These are phyloP conservation scores for Pestalotiopsis sp. DNA, from an alignment of 2,329 filamentous ascomycete species.

Conservation along the genomic window DNA sequence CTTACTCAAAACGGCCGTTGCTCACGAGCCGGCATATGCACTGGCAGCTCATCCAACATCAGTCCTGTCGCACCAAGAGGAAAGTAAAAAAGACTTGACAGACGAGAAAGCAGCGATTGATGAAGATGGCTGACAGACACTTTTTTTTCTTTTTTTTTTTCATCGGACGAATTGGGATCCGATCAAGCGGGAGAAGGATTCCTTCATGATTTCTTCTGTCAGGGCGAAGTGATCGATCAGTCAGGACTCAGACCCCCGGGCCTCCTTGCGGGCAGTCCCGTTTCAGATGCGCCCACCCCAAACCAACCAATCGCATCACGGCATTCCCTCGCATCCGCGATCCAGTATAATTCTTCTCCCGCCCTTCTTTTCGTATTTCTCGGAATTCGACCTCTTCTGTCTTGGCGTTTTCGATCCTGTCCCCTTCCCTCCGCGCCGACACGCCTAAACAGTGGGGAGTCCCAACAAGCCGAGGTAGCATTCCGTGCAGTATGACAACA, in stretches of 20 bases:
- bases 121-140: neutral
- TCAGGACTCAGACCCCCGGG: neutral
- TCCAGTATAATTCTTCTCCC: neutral
- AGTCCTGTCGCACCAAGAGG: neutral
- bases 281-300: neutral
- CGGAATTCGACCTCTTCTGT: neutral
- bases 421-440: neutral
- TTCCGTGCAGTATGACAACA: neutral
- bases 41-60: neutral
- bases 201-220: neutral
- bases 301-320: conserved; percentile 1
- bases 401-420: neutral
- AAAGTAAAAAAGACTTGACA: too few relatives aligned
- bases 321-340: neutral
- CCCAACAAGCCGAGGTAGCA: neutral
- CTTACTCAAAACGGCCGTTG: neutral
- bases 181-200: neutral
- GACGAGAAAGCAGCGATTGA: too few relatives aligned
- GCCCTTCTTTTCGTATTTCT: neutral
- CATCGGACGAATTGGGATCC: neutral
- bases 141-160: too few relatives aligned
- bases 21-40: neutral
- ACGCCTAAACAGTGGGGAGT: neutral
- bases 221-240: too few relatives aligned
- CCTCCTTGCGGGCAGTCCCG: neutral